Evolutionary conservation across 768 basidiomycete genomes (phyloP).

Genomic region (Sistotremastrum niveocremeum): DNA sequence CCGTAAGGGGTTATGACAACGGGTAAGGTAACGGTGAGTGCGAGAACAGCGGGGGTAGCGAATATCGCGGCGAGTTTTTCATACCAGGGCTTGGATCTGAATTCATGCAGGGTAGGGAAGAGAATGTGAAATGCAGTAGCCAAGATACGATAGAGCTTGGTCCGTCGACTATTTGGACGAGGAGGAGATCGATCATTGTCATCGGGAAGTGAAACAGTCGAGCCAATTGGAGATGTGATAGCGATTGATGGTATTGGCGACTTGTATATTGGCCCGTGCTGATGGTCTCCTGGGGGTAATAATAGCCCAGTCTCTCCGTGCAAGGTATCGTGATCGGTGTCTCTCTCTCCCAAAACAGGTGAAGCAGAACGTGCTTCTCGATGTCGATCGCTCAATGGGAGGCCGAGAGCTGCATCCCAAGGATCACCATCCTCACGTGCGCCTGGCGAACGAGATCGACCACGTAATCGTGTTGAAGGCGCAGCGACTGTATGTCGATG

Average conservation of each 20-base stretch:
- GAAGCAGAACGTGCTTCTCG: not conserved
- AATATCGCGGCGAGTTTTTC: conserved; percentile 65
- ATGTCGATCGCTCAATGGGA: conserved; percentile 37
- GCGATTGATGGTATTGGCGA: conserved; percentile 25
- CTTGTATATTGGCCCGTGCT: conserved; percentile 7
- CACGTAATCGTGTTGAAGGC: not conserved
- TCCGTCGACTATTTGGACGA: conserved; percentile 22
- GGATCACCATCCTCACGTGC: conserved; percentile 24
- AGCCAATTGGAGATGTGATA: conserved; percentile 41
- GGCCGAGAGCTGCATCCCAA: conserved; percentile 37
- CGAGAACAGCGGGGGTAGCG: conserved; percentile 77
- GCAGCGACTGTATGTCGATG: conserved; percentile 21
- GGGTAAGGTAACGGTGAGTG: conserved; percentile 78
- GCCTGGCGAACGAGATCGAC: not conserved
- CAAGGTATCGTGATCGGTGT: not conserved
- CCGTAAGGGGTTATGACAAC: conserved; percentile 63
- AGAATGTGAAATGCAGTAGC: conserved; percentile 42
- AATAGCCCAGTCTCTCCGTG: not conserved
- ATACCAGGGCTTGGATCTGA: conserved; percentile 52
- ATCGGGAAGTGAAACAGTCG: conserved; percentile 22
- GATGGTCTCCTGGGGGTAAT: not conserved
- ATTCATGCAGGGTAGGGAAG: conserved; percentile 75
- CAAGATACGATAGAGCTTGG: conserved; percentile 25
- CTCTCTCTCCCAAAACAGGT: too few species aligned
- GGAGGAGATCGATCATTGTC: conserved; percentile 24